These are phyloP conservation scores for Calonectria multiphialidica DNA, from an alignment of 2,329 filamentous ascomycete genomes.

Conservation along the genomic window DNA sequence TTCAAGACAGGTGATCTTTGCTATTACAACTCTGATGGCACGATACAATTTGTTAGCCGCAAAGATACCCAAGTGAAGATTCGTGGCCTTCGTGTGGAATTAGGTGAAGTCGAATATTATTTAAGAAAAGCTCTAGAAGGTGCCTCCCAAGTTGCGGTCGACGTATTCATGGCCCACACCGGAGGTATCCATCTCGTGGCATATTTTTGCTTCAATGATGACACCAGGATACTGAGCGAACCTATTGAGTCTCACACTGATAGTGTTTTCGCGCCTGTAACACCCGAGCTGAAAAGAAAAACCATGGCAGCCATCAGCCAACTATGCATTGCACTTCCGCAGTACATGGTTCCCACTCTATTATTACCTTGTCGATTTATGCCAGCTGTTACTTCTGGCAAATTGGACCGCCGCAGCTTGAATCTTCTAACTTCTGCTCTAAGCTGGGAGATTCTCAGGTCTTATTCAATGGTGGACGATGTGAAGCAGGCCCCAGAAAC, in stretches of 20 bases:
- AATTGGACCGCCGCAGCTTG: slow-evolving; percentile 23
- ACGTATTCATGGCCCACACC: background rate
- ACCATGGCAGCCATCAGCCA: background rate
- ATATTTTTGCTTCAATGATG: background rate
- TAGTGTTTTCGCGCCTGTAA: background rate
- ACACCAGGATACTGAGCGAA: slow-evolving; percentile 36
- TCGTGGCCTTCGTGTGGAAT: slow-evolving; percentile 58
- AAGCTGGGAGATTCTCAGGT: background rate
- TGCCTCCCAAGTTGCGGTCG: slow-evolving; percentile 2
- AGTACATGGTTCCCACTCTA: slow-evolving; percentile 31
- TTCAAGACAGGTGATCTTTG: slow-evolving; percentile 41
- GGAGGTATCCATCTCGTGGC: background rate
- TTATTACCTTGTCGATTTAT: slow-evolving; percentile 19
- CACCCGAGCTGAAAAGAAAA: background rate
- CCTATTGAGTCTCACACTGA: background rate
- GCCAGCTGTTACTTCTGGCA: slow-evolving; percentile 13
- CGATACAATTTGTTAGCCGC: slow-evolving; percentile 57
- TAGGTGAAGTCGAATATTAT: slow-evolving; percentile 32
- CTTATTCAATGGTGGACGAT: background rate
- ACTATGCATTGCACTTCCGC: slow-evolving; percentile 12
- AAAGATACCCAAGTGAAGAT: slow-evolving; percentile 69
- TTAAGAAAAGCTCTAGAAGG: slow-evolving; percentile 6
- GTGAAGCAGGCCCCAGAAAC: background rate
- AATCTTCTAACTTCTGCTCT: slow-evolving; percentile 1
- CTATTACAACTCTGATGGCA: slow-evolving; percentile 49